Conservation (phyloP, 169 alveolate genomes). For the Cryptosporidium xiaoi region DNA sequence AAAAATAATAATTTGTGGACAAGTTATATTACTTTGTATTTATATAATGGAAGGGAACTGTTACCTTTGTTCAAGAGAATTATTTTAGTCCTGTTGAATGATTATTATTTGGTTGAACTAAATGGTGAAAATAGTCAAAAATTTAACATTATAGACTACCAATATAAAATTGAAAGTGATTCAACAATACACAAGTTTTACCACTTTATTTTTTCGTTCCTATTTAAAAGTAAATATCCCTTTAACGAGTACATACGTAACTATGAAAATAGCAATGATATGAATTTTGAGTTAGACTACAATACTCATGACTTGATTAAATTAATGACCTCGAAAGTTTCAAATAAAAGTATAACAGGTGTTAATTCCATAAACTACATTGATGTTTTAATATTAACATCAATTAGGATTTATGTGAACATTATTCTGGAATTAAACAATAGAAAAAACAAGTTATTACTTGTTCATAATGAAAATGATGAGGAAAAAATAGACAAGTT, state of each 20-base stretch:
- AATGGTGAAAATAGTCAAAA: background rate
- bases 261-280: background rate
- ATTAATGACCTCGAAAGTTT: background rate
- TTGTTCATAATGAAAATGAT: background rate
- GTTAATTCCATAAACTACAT: background rate
- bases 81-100: background rate
- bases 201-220: constrained; percentile 14
- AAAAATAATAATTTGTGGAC: constrained; percentile 47
- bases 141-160: constrained; percentile 17
- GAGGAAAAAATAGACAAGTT: constrained; percentile 24
- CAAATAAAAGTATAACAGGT: background rate
- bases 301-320: constrained; percentile 7
- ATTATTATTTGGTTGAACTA: background rate
- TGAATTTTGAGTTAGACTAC: background rate
- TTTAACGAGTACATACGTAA: background rate
- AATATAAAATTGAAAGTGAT: constrained; percentile 8
- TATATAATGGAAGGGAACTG: constrained; percentile 24
- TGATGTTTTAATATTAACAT: constrained; percentile 4
- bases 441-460: background rate
- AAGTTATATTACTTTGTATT: constrained; percentile 39
- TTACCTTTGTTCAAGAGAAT: constrained; percentile 17
- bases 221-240: constrained; percentile 16
- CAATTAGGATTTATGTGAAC: constrained; percentile 10
- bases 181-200: constrained; percentile 2
- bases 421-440: constrained; percentile 17